Percentiles rank a stretch among this genome's conserved stretches.
Evolutionary conservation across 345 rosid genomes (phyloP).

Genomic region (Hypericum perforatum): DNA sequence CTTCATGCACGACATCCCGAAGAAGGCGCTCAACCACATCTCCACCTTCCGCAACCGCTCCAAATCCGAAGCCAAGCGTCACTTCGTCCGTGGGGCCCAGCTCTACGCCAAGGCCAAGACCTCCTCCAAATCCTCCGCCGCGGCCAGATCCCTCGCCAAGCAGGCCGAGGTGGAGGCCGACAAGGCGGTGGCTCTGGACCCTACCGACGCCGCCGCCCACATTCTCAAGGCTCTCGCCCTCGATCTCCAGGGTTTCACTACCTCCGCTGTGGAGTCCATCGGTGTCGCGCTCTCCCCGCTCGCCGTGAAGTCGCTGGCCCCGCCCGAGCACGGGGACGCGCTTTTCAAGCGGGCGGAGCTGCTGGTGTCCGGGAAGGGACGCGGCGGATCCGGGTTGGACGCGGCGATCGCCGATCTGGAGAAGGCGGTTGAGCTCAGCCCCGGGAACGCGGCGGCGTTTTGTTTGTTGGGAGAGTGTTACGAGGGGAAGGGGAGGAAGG

Average conservation of each 20-base stretch:
- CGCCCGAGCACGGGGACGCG: constrained; percentile 45
- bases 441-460: constrained; percentile 27
- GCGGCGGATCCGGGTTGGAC: constrained; percentile 24
- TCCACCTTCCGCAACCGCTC: constrained; percentile 36
- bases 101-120: constrained; percentile 44
- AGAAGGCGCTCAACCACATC: constrained; percentile 29
- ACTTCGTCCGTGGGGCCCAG: constrained; percentile 64
- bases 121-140: constrained; percentile 31
- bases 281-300: constrained; percentile 47
- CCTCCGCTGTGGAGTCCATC: constrained; percentile 55
- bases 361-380: constrained; percentile 25
- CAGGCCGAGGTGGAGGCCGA: constrained; percentile 47
- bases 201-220: constrained; percentile 51
- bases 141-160: constrained; percentile 37
- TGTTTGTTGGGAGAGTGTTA: constrained; percentile 48
- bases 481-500: constrained; percentile 38
- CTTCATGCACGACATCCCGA: constrained; percentile 50
- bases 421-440: constrained; percentile 24
- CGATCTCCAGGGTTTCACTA: constrained; percentile 48
- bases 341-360: constrained; percentile 50
- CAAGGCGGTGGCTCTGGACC: constrained; percentile 40
- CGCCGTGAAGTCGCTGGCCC: constrained; percentile 38
- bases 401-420: constrained; percentile 41
- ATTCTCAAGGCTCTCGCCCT: constrained; percentile 56
- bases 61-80: constrained; percentile 43